These are phyloP conservation scores for Lyophyllum shimeji DNA, from an alignment of 768 basidiomycete genomes.

Conservation along the genomic window DNA sequence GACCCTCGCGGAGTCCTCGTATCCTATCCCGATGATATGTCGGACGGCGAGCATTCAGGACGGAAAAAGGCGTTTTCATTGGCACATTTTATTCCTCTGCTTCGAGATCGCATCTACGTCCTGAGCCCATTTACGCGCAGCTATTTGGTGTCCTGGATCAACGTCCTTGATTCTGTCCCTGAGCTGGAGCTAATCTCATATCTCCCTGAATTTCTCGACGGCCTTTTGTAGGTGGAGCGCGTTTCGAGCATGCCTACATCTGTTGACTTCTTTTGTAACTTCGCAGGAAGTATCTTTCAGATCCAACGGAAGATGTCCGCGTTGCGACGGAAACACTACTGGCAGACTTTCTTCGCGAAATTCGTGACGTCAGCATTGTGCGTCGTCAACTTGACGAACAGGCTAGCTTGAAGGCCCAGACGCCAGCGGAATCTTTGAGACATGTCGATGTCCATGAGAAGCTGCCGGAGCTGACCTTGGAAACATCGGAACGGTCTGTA, in stretches of 20 bases:
- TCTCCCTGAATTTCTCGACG: conserved; percentile 93
- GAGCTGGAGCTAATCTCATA: conserved; percentile 94
- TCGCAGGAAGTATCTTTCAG: conserved; percentile 87
- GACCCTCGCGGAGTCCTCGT: conserved; percentile 63
- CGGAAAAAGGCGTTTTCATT: conserved; percentile 87
- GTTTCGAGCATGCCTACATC: conserved; percentile 1
- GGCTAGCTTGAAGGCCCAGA: conserved; percentile 33
- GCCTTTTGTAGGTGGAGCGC: conserved; percentile 71
- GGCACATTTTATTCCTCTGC: conserved; percentile 90
- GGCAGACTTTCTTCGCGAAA: conserved; percentile 88
- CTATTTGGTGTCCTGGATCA: conserved; percentile 97
- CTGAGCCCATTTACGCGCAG: conserved; percentile 93
- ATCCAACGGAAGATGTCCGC: conserved; percentile 91
- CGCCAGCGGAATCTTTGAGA: conserved; percentile 41
- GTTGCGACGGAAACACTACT: conserved; percentile 88
- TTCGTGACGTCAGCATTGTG: conserved; percentile 79
- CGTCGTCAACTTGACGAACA: conserved; percentile 64
- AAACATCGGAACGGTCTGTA: conserved; percentile 54
- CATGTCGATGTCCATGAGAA: conserved; percentile 48
- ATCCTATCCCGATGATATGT: conserved; percentile 53
- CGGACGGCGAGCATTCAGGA: conserved; percentile 37
- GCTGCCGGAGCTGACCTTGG: conserved; percentile 57
- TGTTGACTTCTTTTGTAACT: conserved; percentile 2
- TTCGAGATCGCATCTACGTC: conserved; percentile 92
- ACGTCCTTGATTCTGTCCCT: conserved; percentile 92